These are phyloP conservation scores for Ophiostoma angusticollis DNA, from an alignment of 2,329 filamentous ascomycete genomes.

Conservation along the genomic window DNA sequence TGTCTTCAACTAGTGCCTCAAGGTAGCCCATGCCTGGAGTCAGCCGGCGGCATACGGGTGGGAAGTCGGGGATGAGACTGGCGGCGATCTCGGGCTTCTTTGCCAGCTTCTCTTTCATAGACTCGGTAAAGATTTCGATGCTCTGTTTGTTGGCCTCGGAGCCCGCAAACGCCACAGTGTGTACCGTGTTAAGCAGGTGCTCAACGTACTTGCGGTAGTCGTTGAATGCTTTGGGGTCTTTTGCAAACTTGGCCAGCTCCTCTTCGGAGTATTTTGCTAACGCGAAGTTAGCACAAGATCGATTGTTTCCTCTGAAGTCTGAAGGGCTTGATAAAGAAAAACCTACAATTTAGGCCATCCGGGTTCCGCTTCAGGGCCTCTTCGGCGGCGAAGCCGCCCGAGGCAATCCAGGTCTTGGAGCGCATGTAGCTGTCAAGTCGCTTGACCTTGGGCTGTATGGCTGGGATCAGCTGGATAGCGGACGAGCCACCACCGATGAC, in stretches of 20 bases:
- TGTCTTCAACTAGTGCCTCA: constrained; percentile 26
- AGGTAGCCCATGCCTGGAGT: constrained; percentile 39
- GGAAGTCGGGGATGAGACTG: constrained; percentile 33
- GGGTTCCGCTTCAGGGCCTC: constrained; percentile 5
- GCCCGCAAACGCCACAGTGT: background rate
- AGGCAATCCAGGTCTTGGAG: constrained; percentile 17
- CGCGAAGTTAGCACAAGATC: background rate
- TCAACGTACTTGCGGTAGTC: constrained; percentile 40
- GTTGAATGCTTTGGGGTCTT: constrained; percentile 40
- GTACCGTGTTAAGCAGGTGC: constrained; percentile 30
- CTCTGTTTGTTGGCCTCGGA: constrained; percentile 15
- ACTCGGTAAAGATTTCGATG: constrained; percentile 1
- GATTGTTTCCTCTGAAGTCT: background rate
- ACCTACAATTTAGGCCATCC: constrained; percentile 1
- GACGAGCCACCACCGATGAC: constrained; percentile 1
- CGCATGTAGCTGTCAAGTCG: constrained; percentile 21
- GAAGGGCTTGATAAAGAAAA: background rate
- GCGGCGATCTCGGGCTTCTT: constrained; percentile 14
- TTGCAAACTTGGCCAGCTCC: constrained; percentile 33
- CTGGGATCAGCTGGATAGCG: constrained; percentile 16
- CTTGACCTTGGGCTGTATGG: constrained; percentile 23
- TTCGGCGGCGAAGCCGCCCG: constrained; percentile 3
- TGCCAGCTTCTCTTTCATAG: constrained; percentile 18
- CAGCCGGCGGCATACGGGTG: constrained; percentile 31
- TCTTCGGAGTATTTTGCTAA: constrained; percentile 21